Base-by-base conservation (phyloP, 148 eudicot species). In the Vaccinium darrowii region DNA sequence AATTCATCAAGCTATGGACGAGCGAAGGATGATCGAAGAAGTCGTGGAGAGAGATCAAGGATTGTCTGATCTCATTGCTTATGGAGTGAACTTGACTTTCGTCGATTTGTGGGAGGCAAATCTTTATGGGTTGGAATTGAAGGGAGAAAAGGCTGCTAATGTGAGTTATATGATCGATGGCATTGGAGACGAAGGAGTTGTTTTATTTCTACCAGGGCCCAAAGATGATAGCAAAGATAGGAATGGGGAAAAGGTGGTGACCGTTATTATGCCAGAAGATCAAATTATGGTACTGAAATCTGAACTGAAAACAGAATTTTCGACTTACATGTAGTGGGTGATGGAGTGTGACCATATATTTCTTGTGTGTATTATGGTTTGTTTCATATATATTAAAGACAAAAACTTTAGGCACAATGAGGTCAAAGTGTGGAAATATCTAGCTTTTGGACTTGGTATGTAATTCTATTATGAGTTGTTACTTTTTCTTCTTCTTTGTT, bases 11-110 rank as follows among this genome's bases (percentile, higher is more conserved):
- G 78, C 75, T 12, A 57, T 87, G 19, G 92, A 92, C 6, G 94
- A 92, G 80, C 85, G 86, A 50, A 84, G 71, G 73, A 87, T 72
- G 82, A 91, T 96, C 53, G 86, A 80, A 8, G 88, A 89, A 67
- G 51, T 75, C 13, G 84, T 91, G 76, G 95, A 84, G 62, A 85
- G 73, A 8, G 92, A 91, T 3, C 84, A 89, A 1, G 91, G 85
- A 6, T 80, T 74, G 50, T 78, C 89, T 1, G 95, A 94, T 89
- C 88, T 86, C 71, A 67, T 92, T n/a, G 14, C 92, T 51, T 96
- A 96, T 27, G 99, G 97, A 27, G 86, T 94, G 7, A 96, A 96
- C 52, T 88, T 92, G 84, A 96, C 99, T 3, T 94, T 96, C 52
- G 92, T 92, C 65, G 84, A 93, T 60, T 71, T 88, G 78, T 94